phyloP scores from a whole-genome alignment of 2,329 filamentous ascomycete genomes.

The Trichophyton mentagrophytes region DNA sequence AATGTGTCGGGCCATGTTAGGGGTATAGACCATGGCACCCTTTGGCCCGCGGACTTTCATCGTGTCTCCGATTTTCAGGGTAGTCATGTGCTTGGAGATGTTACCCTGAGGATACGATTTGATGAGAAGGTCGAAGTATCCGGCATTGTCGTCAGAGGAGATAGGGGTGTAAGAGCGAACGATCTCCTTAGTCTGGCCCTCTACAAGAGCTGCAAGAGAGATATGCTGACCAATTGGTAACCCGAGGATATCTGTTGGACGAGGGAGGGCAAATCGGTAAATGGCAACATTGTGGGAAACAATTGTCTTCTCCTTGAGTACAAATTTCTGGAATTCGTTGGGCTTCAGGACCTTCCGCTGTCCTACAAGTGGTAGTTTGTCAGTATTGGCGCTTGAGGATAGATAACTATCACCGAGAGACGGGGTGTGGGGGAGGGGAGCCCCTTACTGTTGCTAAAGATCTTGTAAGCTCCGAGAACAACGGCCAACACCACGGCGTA shows the following conservation, averaged over 20 bases:
- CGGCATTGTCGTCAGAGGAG: conserved; percentile 74
- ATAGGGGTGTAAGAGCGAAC: conserved; percentile 88
- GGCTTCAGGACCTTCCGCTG: conserved; percentile 76
- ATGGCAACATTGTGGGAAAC: conserved; percentile 98
- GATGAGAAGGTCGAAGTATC: conserved; percentile 91
- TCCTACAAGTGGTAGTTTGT: conserved; percentile 36
- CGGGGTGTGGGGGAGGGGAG: background rate
- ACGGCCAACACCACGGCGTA: conserved; percentile 57
- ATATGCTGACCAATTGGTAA: conserved; percentile 98
- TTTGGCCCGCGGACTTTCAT: conserved; percentile 92
- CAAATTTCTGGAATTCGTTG: conserved; percentile 77
- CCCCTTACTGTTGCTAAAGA: conserved; percentile 57
- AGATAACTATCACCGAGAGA: background rate
- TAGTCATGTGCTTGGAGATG: conserved; percentile 86
- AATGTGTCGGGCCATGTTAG: conserved; percentile 92
- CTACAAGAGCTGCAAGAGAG: conserved; percentile 73
- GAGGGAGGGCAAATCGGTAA: conserved; percentile 85
- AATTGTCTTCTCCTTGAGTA: conserved; percentile 85
- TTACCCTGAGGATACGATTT: conserved; percentile 97
- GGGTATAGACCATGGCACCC: conserved; percentile 93
- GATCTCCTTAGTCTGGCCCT: conserved; percentile 67
- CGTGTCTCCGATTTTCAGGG: conserved; percentile 66
- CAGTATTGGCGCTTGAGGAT: background rate
- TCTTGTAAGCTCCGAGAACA: conserved; percentile 56
- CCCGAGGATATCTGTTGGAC: conserved; percentile 67